Conservation (phyloP, 257 asterid species). For the Agastache rugosa region DNA sequence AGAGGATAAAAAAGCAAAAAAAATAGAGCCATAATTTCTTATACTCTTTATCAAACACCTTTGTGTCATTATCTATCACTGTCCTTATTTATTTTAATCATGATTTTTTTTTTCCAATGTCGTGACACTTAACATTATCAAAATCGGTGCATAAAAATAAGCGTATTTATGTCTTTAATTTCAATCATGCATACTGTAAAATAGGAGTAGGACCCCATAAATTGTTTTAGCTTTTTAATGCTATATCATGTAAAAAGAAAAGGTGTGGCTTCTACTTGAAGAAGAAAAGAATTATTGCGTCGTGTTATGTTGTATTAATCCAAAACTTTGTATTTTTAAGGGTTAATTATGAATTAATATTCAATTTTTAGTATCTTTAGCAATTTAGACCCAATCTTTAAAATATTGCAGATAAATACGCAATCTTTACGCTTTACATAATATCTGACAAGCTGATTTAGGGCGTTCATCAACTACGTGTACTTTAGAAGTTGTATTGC, state of each 20-base stretch:
- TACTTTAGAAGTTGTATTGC: too few relatives aligned
- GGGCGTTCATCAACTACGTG: too few relatives aligned
- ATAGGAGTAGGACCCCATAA: not conserved
- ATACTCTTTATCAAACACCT: constrained; percentile 38
- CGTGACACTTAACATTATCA: constrained; percentile 41
- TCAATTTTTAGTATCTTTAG: too few relatives aligned
- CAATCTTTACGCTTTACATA: too few relatives aligned
- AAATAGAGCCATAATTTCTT: constrained; percentile 39
- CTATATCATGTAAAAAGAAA: not conserved
- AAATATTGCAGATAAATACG: too few relatives aligned
- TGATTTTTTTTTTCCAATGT: constrained; percentile 3
- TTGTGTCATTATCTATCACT: constrained; percentile 57
- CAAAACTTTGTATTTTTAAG: not conserved
- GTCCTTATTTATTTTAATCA: constrained; percentile 39
- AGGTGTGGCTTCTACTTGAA: not conserved
- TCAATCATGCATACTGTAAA: constrained; percentile 14
- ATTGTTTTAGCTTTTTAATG: constrained; percentile 3
- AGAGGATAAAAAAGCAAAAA: not conserved
- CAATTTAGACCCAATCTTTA: too few relatives aligned
- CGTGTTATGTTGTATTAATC: not conserved
- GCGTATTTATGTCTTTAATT: not conserved
- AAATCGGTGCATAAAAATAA: constrained; percentile 36
- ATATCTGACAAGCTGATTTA: too few relatives aligned
- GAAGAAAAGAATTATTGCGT: not conserved
- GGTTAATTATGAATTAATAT: too few relatives aligned